Evolutionary conservation across 495 filamentous ascomycete genomes (phyloP).

Genomic region (Neurospora cerealis): DNA sequence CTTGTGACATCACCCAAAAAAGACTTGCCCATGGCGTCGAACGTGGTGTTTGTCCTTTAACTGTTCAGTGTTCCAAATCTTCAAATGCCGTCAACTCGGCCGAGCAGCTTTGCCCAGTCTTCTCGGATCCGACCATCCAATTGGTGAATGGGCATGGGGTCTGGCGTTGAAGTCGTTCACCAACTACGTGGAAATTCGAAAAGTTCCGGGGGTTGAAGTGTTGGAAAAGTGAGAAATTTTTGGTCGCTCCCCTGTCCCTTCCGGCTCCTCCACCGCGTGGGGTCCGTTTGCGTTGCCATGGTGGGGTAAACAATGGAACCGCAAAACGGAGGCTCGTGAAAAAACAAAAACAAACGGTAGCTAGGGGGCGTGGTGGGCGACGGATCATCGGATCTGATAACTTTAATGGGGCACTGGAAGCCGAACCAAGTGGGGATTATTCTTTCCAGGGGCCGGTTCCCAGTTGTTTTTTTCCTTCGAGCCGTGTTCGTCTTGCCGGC

Average conservation of each 20-base stretch:
- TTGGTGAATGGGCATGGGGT: neutral
- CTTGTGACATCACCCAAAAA: neutral
- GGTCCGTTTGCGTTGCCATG: neutral
- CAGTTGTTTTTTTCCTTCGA: neutral
- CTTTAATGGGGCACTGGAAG: conserved; percentile 3
- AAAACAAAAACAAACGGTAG: neutral
- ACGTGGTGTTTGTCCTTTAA: neutral
- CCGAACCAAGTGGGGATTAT: neutral
- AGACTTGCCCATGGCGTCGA: neutral
- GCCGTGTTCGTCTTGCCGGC: neutral
- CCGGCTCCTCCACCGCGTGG: neutral
- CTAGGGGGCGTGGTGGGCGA: neutral
- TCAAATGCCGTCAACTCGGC: neutral
- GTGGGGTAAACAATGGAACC: neutral
- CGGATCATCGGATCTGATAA: conserved; percentile 12
- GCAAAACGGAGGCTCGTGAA: neutral
- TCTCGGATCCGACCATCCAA: neutral
- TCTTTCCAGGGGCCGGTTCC: neutral
- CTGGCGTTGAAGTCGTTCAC: neutral
- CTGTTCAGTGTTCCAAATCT: no score
- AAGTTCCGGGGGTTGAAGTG: neutral
- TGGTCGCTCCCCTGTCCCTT: neutral
- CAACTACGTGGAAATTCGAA: neutral
- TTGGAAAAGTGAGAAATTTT: neutral
- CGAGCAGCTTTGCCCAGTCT: neutral